Percentiles rank a stretch among this genome's conserved stretches.
These are phyloP conservation scores for Apiotrichum domesticum DNA, from an alignment of 1,284 basidiomycete genomes.

Conservation along the genomic window DNA sequence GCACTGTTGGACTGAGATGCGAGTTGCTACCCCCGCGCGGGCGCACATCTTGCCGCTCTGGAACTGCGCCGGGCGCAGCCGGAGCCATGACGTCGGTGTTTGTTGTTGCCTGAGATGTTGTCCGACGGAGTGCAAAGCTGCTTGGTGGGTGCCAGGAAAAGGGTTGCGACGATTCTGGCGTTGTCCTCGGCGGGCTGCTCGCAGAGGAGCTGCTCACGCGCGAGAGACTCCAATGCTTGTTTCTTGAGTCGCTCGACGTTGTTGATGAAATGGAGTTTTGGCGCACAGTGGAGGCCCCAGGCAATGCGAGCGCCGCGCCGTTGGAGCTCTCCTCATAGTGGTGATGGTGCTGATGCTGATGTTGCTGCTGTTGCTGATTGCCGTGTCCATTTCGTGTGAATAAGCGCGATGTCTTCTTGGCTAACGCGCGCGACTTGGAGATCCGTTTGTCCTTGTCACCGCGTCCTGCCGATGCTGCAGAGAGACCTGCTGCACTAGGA, in stretches of 20 bases:
- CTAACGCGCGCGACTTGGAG: slow-evolving; percentile 30
- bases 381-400: slow-evolving; percentile 24
- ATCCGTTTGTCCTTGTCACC: slow-evolving; percentile 12
- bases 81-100: neutral
- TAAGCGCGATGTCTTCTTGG: slow-evolving; percentile 42
- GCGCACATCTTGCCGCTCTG: slow-evolving; percentile 17
- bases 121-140: slow-evolving; percentile 21
- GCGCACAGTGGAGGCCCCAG: slow-evolving; percentile 19
- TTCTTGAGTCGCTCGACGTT: slow-evolving; percentile 22
- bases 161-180: slow-evolving; percentile 12
- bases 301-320: slow-evolving; percentile 1
- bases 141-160: slow-evolving; percentile 19
- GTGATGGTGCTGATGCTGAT: neutral
- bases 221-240: slow-evolving; percentile 15
- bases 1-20: slow-evolving; percentile 31
- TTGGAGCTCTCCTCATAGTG: slow-evolving; percentile 4
- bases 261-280: slow-evolving; percentile 36
- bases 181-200: slow-evolving; percentile 5
- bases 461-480: neutral
- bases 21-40: slow-evolving; percentile 18
- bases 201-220: slow-evolving; percentile 17
- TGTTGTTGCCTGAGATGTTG: slow-evolving; percentile 13
- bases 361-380: neutral
- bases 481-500: neutral
- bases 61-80: neutral